Conservation (phyloP, 257 asterid species). For the Striga asiatica region DNA sequence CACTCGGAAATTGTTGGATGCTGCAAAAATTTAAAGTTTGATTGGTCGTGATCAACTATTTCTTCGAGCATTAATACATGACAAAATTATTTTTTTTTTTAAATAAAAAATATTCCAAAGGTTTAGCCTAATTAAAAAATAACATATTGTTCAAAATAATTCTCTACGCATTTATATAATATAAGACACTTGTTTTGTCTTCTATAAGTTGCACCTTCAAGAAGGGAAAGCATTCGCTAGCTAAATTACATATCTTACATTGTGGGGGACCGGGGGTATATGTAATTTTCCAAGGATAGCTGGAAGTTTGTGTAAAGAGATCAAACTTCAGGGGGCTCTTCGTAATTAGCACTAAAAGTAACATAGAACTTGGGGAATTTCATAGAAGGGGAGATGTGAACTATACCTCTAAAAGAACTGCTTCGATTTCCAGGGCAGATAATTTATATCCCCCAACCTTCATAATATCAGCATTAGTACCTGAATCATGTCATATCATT, state of each 20-base stretch:
- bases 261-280: not conserved
- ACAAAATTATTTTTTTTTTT: not conserved
- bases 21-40: slow-evolving; percentile 30
- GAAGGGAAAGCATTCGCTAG: no score
- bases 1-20: slow-evolving; percentile 77
- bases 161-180: no score
- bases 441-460: slow-evolving; percentile 93
- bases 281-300: not conserved
- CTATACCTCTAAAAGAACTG: slow-evolving; percentile 81
- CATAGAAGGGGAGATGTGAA: slow-evolving; percentile 8
- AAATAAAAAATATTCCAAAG: not conserved
- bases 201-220: no score
- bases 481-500: slow-evolving; percentile 39
- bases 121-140: not conserved
- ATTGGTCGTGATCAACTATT: not conserved
- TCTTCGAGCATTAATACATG: not conserved
- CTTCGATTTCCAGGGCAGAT: slow-evolving; percentile 96
- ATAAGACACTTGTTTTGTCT: no score
- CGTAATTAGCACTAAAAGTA: not conserved
- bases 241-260: no score
- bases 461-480: slow-evolving; percentile 96
- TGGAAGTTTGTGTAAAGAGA: not conserved
- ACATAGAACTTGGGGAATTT: not conserved
- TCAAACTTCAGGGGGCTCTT: not conserved
- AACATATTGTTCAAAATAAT: no score